Base-by-base conservation (phyloP, 148 eudicot species). In the Camellia sinensis region DNA sequence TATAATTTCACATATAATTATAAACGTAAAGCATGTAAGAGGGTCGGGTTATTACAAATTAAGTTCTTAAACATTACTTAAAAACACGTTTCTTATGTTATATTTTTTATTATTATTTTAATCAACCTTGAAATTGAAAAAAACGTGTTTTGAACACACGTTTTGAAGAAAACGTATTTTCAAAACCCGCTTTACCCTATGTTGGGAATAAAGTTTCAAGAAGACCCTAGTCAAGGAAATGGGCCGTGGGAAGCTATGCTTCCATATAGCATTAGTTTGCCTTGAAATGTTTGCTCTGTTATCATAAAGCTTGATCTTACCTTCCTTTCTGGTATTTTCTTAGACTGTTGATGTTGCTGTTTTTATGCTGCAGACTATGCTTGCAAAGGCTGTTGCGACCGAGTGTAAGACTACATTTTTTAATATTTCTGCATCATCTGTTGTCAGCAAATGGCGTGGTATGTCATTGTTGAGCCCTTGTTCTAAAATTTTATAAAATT, bases 371-470 rank as follows among this genome's bases (percentile, higher is more conserved):
- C 92, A 95, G 99, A 96, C 99, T 43, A 96, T 96, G 99, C 94
- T 96, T 85, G 99, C 99, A 29, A 96, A 96, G 89, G 99, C 97
- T 83, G 99, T 96, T 87, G 99, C 99, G 77, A 96, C 98, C 46
- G 98, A 96, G 87, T 96, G 99, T 90, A 92, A 96, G 4, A 96
- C 99, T 71, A 96, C 99, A 71, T 96, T 96, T 85, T 96, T 96
- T 86, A 96, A 96, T 83, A 96, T 96, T 78, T 96, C 99, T 40
- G 99, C 99, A 79, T 94, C 99, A 80, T 96, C 99, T 84, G 85
- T 96, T 80, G 99, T 96, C 83, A 96, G 99, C 89, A 96, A 96
- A 89, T 96, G 99, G 99, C 93, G 99, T 70, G 99, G 99, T 96
- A 88, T 81, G 93, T 82, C 68, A 54, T 44, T 48, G 54, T 61